These are phyloP conservation scores for Cladosporium velox DNA, from an alignment of 2,329 filamentous ascomycete genomes.

Conservation along the genomic window DNA sequence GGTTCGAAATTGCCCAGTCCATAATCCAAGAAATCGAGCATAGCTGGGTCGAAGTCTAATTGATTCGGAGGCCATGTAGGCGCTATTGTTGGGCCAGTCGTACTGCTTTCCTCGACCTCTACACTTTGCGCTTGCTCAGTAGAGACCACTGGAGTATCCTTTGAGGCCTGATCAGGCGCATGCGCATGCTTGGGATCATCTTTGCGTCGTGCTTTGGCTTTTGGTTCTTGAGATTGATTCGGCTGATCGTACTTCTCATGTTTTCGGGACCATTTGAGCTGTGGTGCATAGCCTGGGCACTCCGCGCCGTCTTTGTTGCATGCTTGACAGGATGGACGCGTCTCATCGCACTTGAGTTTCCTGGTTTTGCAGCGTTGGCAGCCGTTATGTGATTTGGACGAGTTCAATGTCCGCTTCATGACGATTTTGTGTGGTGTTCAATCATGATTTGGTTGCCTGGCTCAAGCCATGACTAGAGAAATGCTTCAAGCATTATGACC, in stretches of 20 bases:
- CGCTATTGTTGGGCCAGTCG: background rate
- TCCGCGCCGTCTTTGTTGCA: constrained; percentile 46
- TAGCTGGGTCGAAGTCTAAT: constrained; percentile 13
- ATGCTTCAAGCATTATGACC: background rate
- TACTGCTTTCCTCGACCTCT: background rate
- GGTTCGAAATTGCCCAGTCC: constrained; percentile 1
- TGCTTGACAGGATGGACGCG: constrained; percentile 45
- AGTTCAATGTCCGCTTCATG: constrained; percentile 32
- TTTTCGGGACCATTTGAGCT: constrained; percentile 52
- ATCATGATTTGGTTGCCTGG: background rate
- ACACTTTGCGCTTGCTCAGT: background rate
- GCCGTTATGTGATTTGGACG: constrained; percentile 35
- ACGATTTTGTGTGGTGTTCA: background rate
- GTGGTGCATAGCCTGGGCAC: constrained; percentile 51
- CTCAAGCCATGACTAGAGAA: background rate
- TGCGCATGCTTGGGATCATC: constrained; percentile 12
- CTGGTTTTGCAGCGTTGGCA: constrained; percentile 17
- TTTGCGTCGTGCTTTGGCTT: constrained; percentile 14
- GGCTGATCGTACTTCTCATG: constrained; percentile 48
- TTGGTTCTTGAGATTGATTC: constrained; percentile 7
- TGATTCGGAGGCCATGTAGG: constrained; percentile 6
- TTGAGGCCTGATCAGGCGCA: constrained; percentile 19
- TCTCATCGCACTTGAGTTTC: constrained; percentile 47
- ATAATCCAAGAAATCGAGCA: constrained; percentile 16
- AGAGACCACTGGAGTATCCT: background rate